Base-by-base conservation (phyloP, 441 rosid genomes). In the Arabidopsis lyrata region DNA sequence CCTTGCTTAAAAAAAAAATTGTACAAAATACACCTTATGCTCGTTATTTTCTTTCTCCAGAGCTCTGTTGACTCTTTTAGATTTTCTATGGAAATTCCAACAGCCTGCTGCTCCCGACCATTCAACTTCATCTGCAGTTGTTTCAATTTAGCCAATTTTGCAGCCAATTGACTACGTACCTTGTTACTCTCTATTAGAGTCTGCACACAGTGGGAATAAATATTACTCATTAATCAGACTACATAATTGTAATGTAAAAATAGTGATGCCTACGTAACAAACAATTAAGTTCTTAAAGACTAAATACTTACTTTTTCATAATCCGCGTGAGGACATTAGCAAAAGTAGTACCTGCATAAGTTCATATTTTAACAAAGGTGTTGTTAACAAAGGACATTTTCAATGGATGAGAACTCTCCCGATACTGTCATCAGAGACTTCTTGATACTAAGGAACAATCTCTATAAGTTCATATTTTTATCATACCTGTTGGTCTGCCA, bases 31-130 rank as follows among this genome's bases (percentile, higher is more conserved):
- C 22, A 22, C 97, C 97, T 89, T 91, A 53, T 90, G 95, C 63
- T 66, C 73, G 48, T 69, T 53, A 68, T 92, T 95, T 81, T 95
- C 98, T 81, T 83, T 87, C 83, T 89, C 92, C 55, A 88, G 68
- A 42, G 81, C 73, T 68, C 79, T 83, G 81, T 87, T 77, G 27
- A 74, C 73, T 74, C 86, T 73, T 82, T 84, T 79, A 89, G 80
- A 59, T 81, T 84, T 79, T 82, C 85, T 20, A 77, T 56, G 57
- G 68, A 47, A 47, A 75, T 83, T 82, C 83, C 79, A 44, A 68
- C 71, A 77, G 80, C 81, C 65, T 83, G 83, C 70, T 68, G 83
- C 76, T 82, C 86, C 74, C 32, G 76, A 67, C 79, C 83, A 80
- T 74, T 84, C 80, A 86, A 78, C 76, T 84, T 88, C 72, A 72